Evolutionary conservation across 2,329 filamentous ascomycete genomes (phyloP).

Genomic region (Xylariaceae sp.): DNA sequence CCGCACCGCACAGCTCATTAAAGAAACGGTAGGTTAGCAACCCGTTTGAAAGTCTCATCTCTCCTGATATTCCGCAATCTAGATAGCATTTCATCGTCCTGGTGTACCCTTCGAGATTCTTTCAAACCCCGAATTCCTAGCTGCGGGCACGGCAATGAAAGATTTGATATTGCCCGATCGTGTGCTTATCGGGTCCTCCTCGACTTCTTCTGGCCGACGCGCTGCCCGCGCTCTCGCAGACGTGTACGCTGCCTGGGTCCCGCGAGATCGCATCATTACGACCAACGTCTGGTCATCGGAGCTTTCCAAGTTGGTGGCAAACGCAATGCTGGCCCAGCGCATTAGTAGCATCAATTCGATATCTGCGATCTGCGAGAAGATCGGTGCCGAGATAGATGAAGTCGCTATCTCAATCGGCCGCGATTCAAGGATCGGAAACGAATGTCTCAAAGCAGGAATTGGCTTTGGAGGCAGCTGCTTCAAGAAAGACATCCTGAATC

Average conservation of each 20-base stretch:
- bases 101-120: slow-evolving; percentile 68
- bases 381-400: slow-evolving; percentile 72
- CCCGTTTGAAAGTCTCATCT: neutral
- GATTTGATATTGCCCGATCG: slow-evolving; percentile 69
- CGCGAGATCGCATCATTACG: slow-evolving; percentile 61
- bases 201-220: slow-evolving; percentile 53
- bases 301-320: slow-evolving; percentile 73
- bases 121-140: slow-evolving; percentile 78
- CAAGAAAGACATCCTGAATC: slow-evolving; percentile 72
- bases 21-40: slow-evolving; percentile 5
- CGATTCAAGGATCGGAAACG: slow-evolving; percentile 67
- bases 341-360: slow-evolving; percentile 80
- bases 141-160: slow-evolving; percentile 70
- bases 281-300: slow-evolving; percentile 77
- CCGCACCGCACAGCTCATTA: slow-evolving; percentile 50
- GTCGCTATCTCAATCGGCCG: slow-evolving; percentile 64
- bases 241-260: slow-evolving; percentile 70
- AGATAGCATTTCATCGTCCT: slow-evolving; percentile 58
- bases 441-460: slow-evolving; percentile 70
- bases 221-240: slow-evolving; percentile 62
- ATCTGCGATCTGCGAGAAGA: slow-evolving; percentile 73
- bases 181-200: slow-evolving; percentile 68
- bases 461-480: slow-evolving; percentile 81
- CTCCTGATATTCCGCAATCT: neutral
- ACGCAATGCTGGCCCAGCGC: slow-evolving; percentile 75